These are phyloP conservation scores for Tilletia setariae DNA, from an alignment of 1,284 basidiomycete species.

Conservation along the genomic window DNA sequence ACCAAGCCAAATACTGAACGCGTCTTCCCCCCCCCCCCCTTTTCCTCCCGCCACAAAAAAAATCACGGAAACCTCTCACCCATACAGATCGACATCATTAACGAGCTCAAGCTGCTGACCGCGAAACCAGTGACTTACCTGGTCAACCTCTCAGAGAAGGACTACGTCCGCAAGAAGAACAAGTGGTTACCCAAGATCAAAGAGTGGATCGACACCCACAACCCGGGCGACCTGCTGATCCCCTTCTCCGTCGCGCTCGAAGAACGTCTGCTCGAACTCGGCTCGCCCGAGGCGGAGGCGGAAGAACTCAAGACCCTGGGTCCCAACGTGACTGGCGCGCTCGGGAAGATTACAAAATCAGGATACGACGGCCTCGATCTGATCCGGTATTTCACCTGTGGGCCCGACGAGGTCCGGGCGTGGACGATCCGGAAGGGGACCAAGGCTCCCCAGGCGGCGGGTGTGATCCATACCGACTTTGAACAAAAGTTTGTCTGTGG, in stretches of 20 bases:
- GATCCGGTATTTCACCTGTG: constrained; percentile 73
- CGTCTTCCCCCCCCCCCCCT: constrained; percentile 6
- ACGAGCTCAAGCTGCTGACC: constrained; percentile 83
- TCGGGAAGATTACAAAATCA: constrained; percentile 52
- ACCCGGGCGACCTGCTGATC: constrained; percentile 91
- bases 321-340: constrained; percentile 45
- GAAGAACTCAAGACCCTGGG: constrained; percentile 47
- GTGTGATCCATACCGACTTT: constrained; percentile 94
- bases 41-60: too few relatives aligned
- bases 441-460: constrained; percentile 94
- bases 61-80: not conserved
- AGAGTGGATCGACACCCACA: constrained; percentile 95
- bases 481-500: constrained; percentile 99
- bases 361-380: constrained; percentile 52
- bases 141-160: constrained; percentile 92
- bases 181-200: constrained; percentile 99
- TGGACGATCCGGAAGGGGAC: constrained; percentile 94
- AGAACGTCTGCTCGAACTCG: constrained; percentile 70
- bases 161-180: constrained; percentile 97
- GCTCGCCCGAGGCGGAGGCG: constrained; percentile 40
- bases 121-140: constrained; percentile 98
- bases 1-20: too few relatives aligned
- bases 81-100: constrained; percentile 89
- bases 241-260: constrained; percentile 96
- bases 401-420: constrained; percentile 87